Evolutionary conservation across 2,329 filamentous ascomycete genomes (phyloP), one percentile per base, ranked within the genome.

Genomic region (Penicillium sp.): DNA sequence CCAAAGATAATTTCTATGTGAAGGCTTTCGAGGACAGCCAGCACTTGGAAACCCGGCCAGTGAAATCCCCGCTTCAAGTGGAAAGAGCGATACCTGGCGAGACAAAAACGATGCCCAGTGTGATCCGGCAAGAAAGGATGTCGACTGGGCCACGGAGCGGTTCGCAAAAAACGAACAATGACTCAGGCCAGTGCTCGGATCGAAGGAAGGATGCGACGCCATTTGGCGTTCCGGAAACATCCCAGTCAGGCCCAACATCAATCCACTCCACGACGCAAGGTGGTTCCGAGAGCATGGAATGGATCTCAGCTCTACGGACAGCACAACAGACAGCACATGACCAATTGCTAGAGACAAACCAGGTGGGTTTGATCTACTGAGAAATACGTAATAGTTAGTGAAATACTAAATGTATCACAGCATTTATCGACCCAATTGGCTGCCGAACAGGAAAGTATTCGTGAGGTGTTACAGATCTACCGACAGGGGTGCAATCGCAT

Each of bases 341-440:
- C 37, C 62, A 70, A 21, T 55, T 73, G 16, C 34, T 63, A 18
- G 58, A 64, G 44, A 70, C 66, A 3, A 69, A 64, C 36, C 55
- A 66, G 51, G 72, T 73, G 59, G 60, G 69, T 58, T 14, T 2
- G 13, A 16, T 48, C 16, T 5, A 54, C 36, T 26, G 10, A n/a
- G n/a, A 36, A 8, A 16, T 39, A 16, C n/a, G n/a, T n/a, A n/a
- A n/a, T n/a, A 7, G 10, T 11, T 31, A 21, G 31, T 29, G 14
- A 21, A 13, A 18, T 39, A 9, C 47, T 51, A 33, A 50, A 58
- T 26, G 13, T 19, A 23, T 43, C 6, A n/a, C 59, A 81, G 68
- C 69, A 69, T 16, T 71, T 83, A 9, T 61, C 77, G 8, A 72
- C 65, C 1, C 74, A 81, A 51, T 71, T 84, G 16, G 69, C 79